Evolutionary conservation across 2,329 filamentous ascomycete species (phyloP).

Genomic region (Truncatella angustata): DNA sequence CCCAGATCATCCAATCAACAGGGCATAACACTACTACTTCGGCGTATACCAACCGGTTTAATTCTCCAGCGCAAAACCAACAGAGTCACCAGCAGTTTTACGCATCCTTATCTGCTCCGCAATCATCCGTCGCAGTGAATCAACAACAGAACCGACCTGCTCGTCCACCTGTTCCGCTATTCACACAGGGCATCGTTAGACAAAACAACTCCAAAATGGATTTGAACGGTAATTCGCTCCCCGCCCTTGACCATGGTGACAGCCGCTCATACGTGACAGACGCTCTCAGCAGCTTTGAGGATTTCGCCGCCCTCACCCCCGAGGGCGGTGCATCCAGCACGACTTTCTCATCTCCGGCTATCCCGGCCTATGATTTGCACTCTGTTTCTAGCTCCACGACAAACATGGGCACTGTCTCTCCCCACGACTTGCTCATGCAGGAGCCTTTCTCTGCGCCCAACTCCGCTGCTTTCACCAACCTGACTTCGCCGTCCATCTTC

Average conservation of each 20-base stretch:
- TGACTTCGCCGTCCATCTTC: conserved; percentile 81
- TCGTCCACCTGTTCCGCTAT: conserved; percentile 71
- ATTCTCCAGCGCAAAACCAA: conserved; percentile 43
- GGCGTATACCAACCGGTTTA: conserved; percentile 58
- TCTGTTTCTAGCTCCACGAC: conserved; percentile 46
- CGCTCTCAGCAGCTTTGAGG: conserved; percentile 59
- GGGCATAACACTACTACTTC: conserved; percentile 52
- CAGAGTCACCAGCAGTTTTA: conserved; percentile 53
- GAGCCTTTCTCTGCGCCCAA: conserved; percentile 76
- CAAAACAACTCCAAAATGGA: conserved; percentile 49
- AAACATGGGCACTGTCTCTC: conserved; percentile 74
- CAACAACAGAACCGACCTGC: conserved; percentile 47
- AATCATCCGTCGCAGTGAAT: conserved; percentile 57
- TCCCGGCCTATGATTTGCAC: conserved; percentile 51
- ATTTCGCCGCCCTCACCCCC: conserved; percentile 57
- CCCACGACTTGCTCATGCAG: conserved; percentile 73
- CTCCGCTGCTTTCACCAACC: conserved; percentile 75
- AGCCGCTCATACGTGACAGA: conserved; percentile 32
- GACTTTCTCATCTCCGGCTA: conserved; percentile 53
- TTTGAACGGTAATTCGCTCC: conserved; percentile 48
- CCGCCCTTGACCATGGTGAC: not conserved
- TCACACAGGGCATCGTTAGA: conserved; percentile 58
- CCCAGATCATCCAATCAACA: conserved; percentile 57
- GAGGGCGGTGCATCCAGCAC: conserved; percentile 48
- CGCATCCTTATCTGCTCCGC: conserved; percentile 61